phyloP scores from a whole-genome alignment of 108 stramenopile species.

The Cyclotella baltica region DNA sequence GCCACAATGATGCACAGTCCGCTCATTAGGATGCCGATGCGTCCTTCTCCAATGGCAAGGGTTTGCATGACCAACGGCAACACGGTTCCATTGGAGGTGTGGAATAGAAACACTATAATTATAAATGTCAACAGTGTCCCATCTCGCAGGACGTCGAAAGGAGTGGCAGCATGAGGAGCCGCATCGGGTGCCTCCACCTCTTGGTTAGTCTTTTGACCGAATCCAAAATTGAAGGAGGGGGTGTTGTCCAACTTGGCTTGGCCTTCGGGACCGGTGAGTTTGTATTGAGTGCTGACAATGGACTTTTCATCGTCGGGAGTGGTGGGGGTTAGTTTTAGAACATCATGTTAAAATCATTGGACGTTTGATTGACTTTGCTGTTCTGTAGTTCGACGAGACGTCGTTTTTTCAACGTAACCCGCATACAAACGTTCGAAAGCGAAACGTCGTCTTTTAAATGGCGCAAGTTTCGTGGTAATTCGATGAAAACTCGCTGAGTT shows the following conservation, averaged over 20 bases:
- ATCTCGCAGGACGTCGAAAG: conserved; percentile 75
- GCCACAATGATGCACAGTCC: conserved; percentile 89
- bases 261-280: conserved; percentile 20
- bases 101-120: conserved; percentile 82
- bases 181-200: conserved; percentile 16
- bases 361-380: too few species aligned
- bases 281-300: conserved; percentile 21
- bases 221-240: conserved; percentile 72
- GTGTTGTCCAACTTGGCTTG: conserved; percentile 41
- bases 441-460: too few species aligned
- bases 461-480: too few species aligned
- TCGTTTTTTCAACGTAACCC: too few species aligned
- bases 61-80: conserved; percentile 91
- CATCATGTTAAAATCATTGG: too few species aligned
- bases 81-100: conserved; percentile 87
- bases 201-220: neutral
- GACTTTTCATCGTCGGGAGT: conserved; percentile 24
- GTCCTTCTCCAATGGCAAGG: conserved; percentile 78
- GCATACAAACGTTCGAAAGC: too few species aligned
- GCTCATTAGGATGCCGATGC: conserved; percentile 80
- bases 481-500: too few species aligned
- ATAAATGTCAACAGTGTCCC: conserved; percentile 81
- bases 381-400: too few species aligned
- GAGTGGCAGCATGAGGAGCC: conserved; percentile 64
- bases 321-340: conserved; percentile 48